Evolutionary conservation across 2,329 filamentous ascomycete genomes (phyloP).

Genomic region (Trichoderma oligosporum): DNA sequence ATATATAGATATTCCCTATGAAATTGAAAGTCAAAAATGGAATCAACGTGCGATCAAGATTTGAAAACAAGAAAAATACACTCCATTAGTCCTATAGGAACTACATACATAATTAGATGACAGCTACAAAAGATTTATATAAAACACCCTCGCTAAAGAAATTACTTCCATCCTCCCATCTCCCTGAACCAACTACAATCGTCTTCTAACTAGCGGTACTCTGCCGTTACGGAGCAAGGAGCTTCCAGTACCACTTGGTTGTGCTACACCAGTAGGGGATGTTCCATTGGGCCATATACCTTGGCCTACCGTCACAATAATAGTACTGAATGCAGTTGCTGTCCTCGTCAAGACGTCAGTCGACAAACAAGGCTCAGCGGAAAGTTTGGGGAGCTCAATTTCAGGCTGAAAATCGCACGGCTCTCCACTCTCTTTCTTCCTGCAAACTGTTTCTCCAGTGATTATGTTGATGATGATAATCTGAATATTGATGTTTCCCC

Average conservation of each 20-base stretch:
- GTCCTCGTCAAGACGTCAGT: conserved; percentile 30
- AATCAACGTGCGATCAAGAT: not conserved
- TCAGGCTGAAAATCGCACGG: conserved; percentile 25
- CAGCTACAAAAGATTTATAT: not conserved
- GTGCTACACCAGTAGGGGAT: not conserved
- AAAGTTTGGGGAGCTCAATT: not conserved
- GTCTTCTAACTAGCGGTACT: not conserved
- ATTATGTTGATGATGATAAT: conserved; percentile 32
- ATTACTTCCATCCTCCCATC: not conserved
- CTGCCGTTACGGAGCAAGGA: not conserved
- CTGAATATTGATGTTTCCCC: conserved; percentile 29
- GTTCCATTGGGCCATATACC: conserved; percentile 8
- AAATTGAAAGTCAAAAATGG: no score
- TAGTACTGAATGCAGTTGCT: conserved; percentile 36
- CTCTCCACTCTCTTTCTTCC: conserved; percentile 27
- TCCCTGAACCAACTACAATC: not conserved
- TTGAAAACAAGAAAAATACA: not conserved
- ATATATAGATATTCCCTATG: no score
- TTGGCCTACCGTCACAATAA: conserved; percentile 30
- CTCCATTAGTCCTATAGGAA: not conserved
- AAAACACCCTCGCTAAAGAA: not conserved
- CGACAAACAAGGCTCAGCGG: conserved; percentile 23
- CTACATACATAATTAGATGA: conserved; percentile 2
- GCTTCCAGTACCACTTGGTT: not conserved
- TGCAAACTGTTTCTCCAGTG: conserved; percentile 31